Conservation (phyloP, 2,329 filamentous ascomycete genomes). For the Pseudocercospora fijiensis region DNA sequence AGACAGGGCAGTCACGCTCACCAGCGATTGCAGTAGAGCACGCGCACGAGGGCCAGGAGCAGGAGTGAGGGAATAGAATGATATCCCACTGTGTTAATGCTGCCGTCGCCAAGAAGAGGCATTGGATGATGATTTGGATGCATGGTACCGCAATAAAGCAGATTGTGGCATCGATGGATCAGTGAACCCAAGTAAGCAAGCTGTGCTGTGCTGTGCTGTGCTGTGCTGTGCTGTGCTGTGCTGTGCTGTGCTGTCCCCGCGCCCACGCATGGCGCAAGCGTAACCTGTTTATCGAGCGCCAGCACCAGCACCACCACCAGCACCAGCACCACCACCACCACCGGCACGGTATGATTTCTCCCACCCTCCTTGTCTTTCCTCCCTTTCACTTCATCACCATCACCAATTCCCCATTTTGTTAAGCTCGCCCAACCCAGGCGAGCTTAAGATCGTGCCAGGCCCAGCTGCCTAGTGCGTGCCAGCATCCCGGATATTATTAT, state of each 20-base stretch:
- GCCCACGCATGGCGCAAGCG: background rate
- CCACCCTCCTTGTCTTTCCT: background rate
- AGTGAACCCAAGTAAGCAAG: background rate
- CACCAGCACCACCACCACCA: slow-evolving; percentile 1
- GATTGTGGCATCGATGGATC: background rate
- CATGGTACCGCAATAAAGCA: background rate
- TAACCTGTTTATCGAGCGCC: background rate
- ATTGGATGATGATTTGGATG: background rate
- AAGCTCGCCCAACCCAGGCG: background rate
- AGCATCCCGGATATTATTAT: background rate
- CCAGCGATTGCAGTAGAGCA: background rate
- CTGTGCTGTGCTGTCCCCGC: too few species aligned
- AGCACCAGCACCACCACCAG: background rate
- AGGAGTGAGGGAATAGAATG: background rate
- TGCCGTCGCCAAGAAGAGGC: background rate
- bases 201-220: background rate
- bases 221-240: too few species aligned
- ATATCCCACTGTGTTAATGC: background rate
- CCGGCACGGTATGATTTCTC: background rate
- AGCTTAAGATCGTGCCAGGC: background rate
- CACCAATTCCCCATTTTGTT: background rate
- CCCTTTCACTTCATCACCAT: background rate
- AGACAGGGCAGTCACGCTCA: background rate
- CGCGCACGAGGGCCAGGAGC: too few species aligned
- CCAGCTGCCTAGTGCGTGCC: too few species aligned